Evolutionary conservation across 192 early-diverging fungal genomes (phyloP), one percentile per base, ranked within the genome.

Genomic region (Cladochytrium replicatum): DNA sequence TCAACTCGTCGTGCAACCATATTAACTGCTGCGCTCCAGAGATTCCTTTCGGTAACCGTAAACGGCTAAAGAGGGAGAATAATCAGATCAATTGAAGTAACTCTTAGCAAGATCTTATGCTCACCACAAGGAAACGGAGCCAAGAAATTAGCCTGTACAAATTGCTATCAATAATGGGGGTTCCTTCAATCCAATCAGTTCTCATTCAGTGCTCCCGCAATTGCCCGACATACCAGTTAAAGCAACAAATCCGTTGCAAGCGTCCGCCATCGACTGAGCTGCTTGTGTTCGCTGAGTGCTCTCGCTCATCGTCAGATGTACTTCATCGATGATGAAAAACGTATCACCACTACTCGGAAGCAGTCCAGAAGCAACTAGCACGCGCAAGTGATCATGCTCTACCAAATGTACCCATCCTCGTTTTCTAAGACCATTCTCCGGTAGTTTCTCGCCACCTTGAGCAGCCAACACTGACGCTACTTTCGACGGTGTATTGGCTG

Each of bases 321-420:
- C 52, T 37, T 54, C 52, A 32, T 54, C 52, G 6, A 54, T 54
- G 23, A 54, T 29, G 8, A 54, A 54, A 9, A 54, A 54, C 4
- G 28, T 9, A 6, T 54, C 52, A 22, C 7, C 11, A 22, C 31
- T 8, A 29, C 26, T 21, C 41, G 50, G 49, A 19, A 9, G 50
- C 21, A 54, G 25, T 5, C 8, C 15, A 7, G 13, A 13, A 13
- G 34, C 34, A 37, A 37, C 34, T 17, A 37, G 17, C 34, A 37
- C 17, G 13, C 34, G 34, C 34, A 37, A 17, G 17, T 37, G 34
- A 37, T 37, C 34, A 37, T 37, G 34, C 34, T 37, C 34, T 17
- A 37, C 34, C 34, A 37, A 37, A 37, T 37, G 34, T 13, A 37
- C 17, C 34, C 34, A 37, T 13, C 13, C 13, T 37, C 34, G 34